Evolutionary conservation across 768 basidiomycete genomes (phyloP).

Genomic region (Mycena belliarum): DNA sequence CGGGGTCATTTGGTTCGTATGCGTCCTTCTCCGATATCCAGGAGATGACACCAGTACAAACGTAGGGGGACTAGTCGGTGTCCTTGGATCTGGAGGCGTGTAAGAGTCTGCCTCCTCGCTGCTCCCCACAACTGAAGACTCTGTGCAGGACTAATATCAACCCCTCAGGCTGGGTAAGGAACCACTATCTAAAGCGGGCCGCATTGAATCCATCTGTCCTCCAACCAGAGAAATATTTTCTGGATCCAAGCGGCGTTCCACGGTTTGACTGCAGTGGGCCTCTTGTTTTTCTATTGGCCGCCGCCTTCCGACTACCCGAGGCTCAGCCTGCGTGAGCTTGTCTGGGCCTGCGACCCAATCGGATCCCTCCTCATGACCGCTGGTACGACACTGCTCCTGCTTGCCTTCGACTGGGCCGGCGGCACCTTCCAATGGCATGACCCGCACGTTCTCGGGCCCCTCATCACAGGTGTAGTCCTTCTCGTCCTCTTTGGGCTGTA

Average conservation of each 20-base stretch:
- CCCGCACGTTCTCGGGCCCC: constrained; percentile 18
- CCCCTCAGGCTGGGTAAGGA: constrained; percentile 20
- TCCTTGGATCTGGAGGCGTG: constrained; percentile 17
- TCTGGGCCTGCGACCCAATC: constrained; percentile 21
- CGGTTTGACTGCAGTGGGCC: constrained; percentile 14
- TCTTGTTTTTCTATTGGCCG: constrained; percentile 22
- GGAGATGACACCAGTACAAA: not conserved
- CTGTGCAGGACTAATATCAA: constrained; percentile 15
- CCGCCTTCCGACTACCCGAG: constrained; percentile 18
- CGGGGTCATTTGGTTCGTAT: constrained; percentile 20
- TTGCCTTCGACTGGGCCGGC: constrained; percentile 23
- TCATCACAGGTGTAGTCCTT: constrained; percentile 13
- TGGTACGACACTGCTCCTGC: constrained; percentile 19
- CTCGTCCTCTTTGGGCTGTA: constrained; percentile 19
- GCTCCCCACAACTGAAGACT: not conserved
- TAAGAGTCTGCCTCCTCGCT: not conserved
- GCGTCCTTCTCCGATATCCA: not conserved
- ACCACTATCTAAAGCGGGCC: not conserved
- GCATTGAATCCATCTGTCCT: not conserved
- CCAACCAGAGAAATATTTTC: constrained; percentile 19
- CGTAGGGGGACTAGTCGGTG: constrained; percentile 17
- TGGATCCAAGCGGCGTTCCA: constrained; percentile 25
- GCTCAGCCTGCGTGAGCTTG: constrained; percentile 7
- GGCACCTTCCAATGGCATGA: constrained; percentile 19
- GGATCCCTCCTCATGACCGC: constrained; percentile 16